These are phyloP conservation scores for Stenogyne calaminthoides DNA, from an alignment of 305 asterid species.

Conservation along the genomic window DNA sequence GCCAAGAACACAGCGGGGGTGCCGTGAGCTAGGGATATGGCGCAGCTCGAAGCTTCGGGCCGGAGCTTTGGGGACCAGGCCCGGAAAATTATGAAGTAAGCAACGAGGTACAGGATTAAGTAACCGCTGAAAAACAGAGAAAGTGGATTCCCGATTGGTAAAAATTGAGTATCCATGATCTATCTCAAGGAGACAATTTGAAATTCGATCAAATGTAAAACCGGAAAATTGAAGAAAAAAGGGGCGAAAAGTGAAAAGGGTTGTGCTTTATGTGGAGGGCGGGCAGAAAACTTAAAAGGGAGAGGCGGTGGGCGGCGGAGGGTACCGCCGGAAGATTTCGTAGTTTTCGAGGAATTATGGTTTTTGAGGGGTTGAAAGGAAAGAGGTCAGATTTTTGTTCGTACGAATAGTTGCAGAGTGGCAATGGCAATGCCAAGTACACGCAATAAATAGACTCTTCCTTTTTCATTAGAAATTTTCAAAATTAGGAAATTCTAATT, in stretches of 20 bases:
- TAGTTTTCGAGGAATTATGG: conserved; percentile 18
- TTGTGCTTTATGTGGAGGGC: neutral
- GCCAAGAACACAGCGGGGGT: conserved; percentile 89
- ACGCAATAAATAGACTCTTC: neutral
- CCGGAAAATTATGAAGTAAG: conserved; percentile 63
- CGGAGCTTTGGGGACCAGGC: conserved; percentile 65
- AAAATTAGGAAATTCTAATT: no score
- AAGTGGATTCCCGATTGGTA: conserved; percentile 39
- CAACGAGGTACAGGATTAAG: conserved; percentile 48
- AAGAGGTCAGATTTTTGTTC: neutral
- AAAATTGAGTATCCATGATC: conserved; percentile 44
- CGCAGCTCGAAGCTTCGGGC: conserved; percentile 92
- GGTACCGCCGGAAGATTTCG: conserved; percentile 4
- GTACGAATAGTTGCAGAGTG: neutral
- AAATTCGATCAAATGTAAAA: neutral
- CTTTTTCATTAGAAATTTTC: no score
- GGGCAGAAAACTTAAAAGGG: no score
- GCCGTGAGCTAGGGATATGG: conserved; percentile 80
- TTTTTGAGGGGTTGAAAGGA: conserved; percentile 7
- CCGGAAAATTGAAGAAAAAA: neutral
- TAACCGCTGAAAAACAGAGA: conserved; percentile 52
- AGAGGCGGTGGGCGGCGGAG: neutral
- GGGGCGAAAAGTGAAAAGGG: neutral
- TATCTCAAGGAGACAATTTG: neutral
- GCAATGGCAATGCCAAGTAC: neutral